Conservation (phyloP, 2,329 filamentous ascomycete species). For the Neophaeococcomyces aloes region DNA sequence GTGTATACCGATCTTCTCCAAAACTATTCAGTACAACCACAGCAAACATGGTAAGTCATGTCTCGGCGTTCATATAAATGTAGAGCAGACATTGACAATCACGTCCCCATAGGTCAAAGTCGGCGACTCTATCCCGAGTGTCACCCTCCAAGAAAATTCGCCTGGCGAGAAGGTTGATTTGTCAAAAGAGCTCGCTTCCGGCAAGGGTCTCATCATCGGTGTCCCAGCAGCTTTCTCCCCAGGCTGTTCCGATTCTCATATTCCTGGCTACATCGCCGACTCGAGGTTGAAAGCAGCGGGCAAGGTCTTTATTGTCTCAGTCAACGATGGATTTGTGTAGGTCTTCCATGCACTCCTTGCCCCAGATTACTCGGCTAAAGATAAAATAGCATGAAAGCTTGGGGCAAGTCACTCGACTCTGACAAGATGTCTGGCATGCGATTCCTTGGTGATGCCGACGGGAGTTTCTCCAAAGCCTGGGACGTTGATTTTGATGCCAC, state of each 20-base stretch:
- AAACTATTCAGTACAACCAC: slow-evolving; percentile 18
- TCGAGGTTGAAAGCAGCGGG: slow-evolving; percentile 68
- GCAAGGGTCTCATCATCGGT: slow-evolving; percentile 72
- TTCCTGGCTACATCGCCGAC: slow-evolving; percentile 75
- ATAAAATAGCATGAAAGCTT: slow-evolving; percentile 68
- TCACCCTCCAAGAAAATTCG: slow-evolving; percentile 72
- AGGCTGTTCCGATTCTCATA: slow-evolving; percentile 57
- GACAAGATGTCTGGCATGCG: slow-evolving; percentile 65
- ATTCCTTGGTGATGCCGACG: slow-evolving; percentile 74
- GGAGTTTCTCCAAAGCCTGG: slow-evolving; percentile 69
- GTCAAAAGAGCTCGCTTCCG: slow-evolving; percentile 58
- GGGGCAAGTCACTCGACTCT: slow-evolving; percentile 69
- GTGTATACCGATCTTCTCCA: neutral
- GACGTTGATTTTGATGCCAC: slow-evolving; percentile 72
- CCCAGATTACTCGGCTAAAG: neutral
- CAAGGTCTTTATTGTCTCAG: slow-evolving; percentile 76
- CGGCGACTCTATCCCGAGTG: slow-evolving; percentile 67
- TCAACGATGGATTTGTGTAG: slow-evolving; percentile 93
- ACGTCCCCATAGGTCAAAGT: slow-evolving; percentile 53
- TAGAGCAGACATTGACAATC: neutral
- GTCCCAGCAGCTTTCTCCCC: slow-evolving; percentile 72
- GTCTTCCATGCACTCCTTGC: slow-evolving; percentile 26
- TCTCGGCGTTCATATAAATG: neutral
- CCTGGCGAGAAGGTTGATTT: slow-evolving; percentile 88
- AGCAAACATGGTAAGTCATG: slow-evolving; percentile 20